Base-by-base conservation (phyloP, 2,329 filamentous ascomycete genomes). In the Exophiala calicioides region DNA sequence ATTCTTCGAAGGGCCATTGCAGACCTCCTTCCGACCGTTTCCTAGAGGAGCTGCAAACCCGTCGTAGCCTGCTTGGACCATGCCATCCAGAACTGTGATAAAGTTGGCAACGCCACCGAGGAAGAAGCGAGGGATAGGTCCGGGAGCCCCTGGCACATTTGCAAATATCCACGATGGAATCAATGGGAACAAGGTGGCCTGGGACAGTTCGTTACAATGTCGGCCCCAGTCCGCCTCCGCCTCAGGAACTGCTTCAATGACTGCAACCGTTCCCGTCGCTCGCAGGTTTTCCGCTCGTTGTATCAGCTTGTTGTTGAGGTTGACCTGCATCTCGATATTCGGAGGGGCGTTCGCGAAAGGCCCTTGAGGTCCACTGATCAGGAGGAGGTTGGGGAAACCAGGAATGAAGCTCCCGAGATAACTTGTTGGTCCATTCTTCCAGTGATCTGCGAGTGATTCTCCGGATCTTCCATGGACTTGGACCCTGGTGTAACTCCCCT, bases 151-250 rank as follows among this genome's bases (percentile, higher is more conserved):
- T 0, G 78, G 76, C 1, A 80, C 67, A 33, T 69, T 79, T 0
- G 79, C 78, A 73, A 80, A 78, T 53, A 79, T 81, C 32, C 74
- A 45, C 1, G 24, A 31, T 12, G 33, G 76, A 68, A 3, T 79
- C 51, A 81, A 83, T 61, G 68, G 62, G 8, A 81, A 66, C 0
- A 77, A 69, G 0, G 77, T 47, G 9, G 29, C 26, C 5, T 34
- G 16, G 20, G 12, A 26, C 3, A 47, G 19, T 15, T 39, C 36
- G 16, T 74, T 56, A 15, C 80, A 67, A 8, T 65, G 60, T 31
- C 72, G 58, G 56, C 74, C 78, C 75, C 76, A 82, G 7, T 63
- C 56, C 5, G 68, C 58, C 8, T 73, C 67, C 0, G 74, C 73
- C 35, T 76, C 72, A 0, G 47, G 34, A 31, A 66, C 71, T 1